Conservation (phyloP, 768 basidiomycete species). For the Podaxis rugospora region DNA sequence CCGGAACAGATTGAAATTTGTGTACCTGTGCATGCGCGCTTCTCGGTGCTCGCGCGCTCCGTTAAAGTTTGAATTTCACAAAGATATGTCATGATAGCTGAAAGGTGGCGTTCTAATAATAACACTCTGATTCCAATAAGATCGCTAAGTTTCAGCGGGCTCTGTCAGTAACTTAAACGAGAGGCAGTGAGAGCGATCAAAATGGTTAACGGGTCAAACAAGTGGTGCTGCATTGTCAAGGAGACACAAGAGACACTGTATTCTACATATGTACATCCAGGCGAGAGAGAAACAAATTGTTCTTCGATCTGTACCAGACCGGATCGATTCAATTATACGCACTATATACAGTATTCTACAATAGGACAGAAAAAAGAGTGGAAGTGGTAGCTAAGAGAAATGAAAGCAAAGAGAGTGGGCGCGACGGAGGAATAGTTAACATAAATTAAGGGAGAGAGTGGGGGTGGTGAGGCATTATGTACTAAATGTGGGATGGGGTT, state of each 20-base stretch:
- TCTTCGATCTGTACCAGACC: neutral
- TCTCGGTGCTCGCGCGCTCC: too few relatives aligned
- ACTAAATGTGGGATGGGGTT: slow-evolving; percentile 3
- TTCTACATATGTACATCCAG: neutral
- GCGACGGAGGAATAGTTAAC: neutral
- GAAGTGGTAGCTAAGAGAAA: neutral
- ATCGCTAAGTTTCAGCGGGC: neutral
- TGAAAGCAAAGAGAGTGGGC: neutral
- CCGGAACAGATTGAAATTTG: too few relatives aligned
- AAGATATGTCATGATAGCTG: too few relatives aligned
- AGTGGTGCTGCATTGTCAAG: neutral
- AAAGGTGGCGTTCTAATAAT: too few relatives aligned
- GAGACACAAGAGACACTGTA: neutral
- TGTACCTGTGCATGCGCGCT: too few relatives aligned
- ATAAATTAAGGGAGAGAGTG: slow-evolving; percentile 9
- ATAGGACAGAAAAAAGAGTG: neutral
- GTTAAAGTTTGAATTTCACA: too few relatives aligned
- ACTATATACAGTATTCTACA: neutral
- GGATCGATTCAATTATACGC: neutral
- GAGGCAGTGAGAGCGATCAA: neutral
- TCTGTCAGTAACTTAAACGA: neutral
- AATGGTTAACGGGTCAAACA: neutral
- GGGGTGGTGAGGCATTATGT: neutral
- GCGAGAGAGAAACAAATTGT: neutral
- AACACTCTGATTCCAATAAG: neutral